These are phyloP conservation scores for Marchantia paleacea DNA, from an alignment of 225 moss, liverwort and hornwort species.

Conservation along the genomic window DNA sequence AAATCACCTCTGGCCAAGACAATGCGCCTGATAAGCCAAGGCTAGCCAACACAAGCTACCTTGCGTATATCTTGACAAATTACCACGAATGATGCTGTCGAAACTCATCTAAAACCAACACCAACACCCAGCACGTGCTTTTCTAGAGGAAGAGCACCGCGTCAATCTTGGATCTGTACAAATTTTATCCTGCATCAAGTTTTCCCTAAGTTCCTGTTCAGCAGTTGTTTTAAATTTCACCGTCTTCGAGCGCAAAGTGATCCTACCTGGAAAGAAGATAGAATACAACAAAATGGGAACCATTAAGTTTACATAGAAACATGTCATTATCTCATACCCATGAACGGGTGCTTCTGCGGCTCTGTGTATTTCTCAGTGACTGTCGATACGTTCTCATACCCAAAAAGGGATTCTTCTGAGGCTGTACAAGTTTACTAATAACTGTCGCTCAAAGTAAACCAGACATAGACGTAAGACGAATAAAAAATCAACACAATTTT, in stretches of 20 bases:
- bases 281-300: not conserved
- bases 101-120: not conserved
- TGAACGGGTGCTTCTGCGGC: not conserved
- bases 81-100: no score
- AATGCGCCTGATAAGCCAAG: no score
- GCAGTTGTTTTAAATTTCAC: constrained; percentile 3
- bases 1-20: no score
- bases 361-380: not conserved
- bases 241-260: not conserved
- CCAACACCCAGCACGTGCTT: constrained; percentile 2
- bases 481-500: no score
- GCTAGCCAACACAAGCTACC: no score
- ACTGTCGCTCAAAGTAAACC: not conserved
- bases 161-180: not conserved
- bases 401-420: not conserved
- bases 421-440: not conserved
- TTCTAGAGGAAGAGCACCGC: not conserved
- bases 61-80: no score
- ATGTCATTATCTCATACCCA: not conserved
- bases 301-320: not conserved
- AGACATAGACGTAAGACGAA: no score
- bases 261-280: constrained; percentile 1
- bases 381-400: not conserved
- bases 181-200: not conserved
- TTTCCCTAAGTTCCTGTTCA: constrained; percentile 11